Evolutionary conservation across 495 filamentous ascomycete species (phyloP).

Genomic region (Podospora sp.): DNA sequence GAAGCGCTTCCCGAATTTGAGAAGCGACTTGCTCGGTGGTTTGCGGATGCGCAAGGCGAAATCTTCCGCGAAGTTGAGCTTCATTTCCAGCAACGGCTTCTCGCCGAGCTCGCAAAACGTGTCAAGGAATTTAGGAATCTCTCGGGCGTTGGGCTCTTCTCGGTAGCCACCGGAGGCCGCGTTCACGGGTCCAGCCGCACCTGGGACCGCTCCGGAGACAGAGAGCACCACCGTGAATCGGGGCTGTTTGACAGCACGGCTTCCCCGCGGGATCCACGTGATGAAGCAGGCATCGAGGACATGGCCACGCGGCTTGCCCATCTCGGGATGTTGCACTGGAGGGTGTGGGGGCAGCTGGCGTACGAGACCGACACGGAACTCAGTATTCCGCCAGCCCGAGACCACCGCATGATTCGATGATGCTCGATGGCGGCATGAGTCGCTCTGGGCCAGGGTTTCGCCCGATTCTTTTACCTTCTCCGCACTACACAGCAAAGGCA

Average conservation of each 20-base stretch:
- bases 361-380: conserved; percentile 50
- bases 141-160: conserved; percentile 54
- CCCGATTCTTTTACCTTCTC: conserved; percentile 13
- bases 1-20: conserved; percentile 51
- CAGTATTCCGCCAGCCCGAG: not conserved
- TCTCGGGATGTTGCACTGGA: conserved; percentile 81
- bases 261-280: conserved; percentile 42
- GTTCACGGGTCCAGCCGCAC: conserved; percentile 14
- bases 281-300: conserved; percentile 61
- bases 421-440: not conserved
- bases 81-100: conserved; percentile 44
- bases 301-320: conserved; percentile 76
- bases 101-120: conserved; percentile 46
- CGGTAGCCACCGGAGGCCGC: conserved; percentile 50
- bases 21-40: conserved; percentile 38
- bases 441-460: not conserved
- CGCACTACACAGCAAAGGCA: not conserved
- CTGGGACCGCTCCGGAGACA: conserved; percentile 12
- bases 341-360: conserved; percentile 75
- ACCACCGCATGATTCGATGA: conserved; percentile 13
- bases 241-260: conserved; percentile 27
- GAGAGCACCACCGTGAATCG: conserved; percentile 25
- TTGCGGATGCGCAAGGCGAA: conserved; percentile 37
- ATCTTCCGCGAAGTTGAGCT: conserved; percentile 46
- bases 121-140: conserved; percentile 54